Evolutionary conservation across 352 stramenopile species (phyloP), one percentile per base, ranked within the genome.

Genomic region (Phytophthora quininea): DNA sequence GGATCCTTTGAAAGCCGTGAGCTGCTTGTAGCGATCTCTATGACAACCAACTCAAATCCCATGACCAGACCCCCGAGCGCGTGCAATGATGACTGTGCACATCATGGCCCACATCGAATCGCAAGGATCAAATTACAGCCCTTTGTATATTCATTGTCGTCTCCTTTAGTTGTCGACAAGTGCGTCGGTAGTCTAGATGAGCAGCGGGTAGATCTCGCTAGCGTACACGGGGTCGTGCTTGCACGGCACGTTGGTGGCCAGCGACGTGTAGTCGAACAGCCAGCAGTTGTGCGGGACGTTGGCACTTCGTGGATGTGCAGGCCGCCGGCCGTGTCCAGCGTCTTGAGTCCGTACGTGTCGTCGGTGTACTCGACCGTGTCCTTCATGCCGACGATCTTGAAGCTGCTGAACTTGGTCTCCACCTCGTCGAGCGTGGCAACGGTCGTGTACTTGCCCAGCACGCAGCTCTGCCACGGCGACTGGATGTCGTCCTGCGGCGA

Each of bases 401-500:
- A 55, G 35, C 60, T 43, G 6, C 47, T 42, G 33, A 81, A 81
- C 49, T 73, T 64, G 29, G 76, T 70, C 56, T 71, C 48, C 4
- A 84, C 49, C 11, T 72, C 68, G n/a, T 73, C 54, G 8, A 75
- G 29, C 0, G 59, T 67, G 3, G 32, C 53, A 2, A 89, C 76
- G 4, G 72, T 74, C 24, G 69, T 24, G 67, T 87, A 89, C 19
- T 76, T 71, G 35, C 76, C 76, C 7, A 87, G 53, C 3, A 86
- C 33, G 4, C 67, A 77, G 14, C 66, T 77, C 43, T 89, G 76
- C 76, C 76, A 89, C 31, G 78, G 78, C 8, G 64, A 56, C 46
- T 82, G 62, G 12, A 77, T 40, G 24, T 78, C 74, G 54, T 89
- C 80, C 32, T 71, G 40, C 9, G 77, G 73, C n/a, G 80, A 89